These are phyloP conservation scores for Colletotrichum sp. DNA, from an alignment of 2,329 filamentous ascomycete species.

Conservation along the genomic window DNA sequence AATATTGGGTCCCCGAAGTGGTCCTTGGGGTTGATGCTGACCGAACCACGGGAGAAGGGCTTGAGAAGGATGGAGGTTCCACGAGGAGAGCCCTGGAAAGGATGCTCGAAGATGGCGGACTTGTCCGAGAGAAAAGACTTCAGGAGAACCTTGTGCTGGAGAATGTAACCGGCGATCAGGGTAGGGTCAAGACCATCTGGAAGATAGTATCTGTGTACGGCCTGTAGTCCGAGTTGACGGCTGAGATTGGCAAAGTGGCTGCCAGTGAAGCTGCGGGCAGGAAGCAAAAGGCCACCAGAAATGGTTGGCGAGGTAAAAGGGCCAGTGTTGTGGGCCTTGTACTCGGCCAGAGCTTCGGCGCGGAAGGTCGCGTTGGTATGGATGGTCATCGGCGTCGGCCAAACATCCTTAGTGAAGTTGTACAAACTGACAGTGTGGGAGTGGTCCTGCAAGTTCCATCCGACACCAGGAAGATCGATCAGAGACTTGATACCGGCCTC, in stretches of 20 bases:
- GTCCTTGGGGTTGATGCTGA: constrained; percentile 52
- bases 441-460: constrained; percentile 40
- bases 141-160: constrained; percentile 23
- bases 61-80: constrained; percentile 24
- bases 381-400: not conserved
- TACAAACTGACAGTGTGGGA: constrained; percentile 16
- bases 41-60: constrained; percentile 58
- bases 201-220: not conserved
- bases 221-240: not conserved
- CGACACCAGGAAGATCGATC: constrained; percentile 8
- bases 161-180: constrained; percentile 22
- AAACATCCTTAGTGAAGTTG: not conserved
- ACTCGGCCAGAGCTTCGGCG: not conserved
- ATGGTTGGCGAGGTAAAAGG: constrained; percentile 19
- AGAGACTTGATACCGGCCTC: not conserved
- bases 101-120: constrained; percentile 29
- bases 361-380: not conserved
- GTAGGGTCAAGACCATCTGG: constrained; percentile 14
- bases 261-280: constrained; percentile 17
- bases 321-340: not conserved
- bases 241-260: constrained; percentile 16
- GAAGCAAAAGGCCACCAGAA: constrained; percentile 20
- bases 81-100: constrained; percentile 14
- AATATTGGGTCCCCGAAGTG: constrained; percentile 47
- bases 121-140: constrained; percentile 16